Evolutionary conservation across 192 early-diverging fungal species (phyloP), one percentile per base, ranked within the genome.

Genomic region (Entomortierella lignicola): DNA sequence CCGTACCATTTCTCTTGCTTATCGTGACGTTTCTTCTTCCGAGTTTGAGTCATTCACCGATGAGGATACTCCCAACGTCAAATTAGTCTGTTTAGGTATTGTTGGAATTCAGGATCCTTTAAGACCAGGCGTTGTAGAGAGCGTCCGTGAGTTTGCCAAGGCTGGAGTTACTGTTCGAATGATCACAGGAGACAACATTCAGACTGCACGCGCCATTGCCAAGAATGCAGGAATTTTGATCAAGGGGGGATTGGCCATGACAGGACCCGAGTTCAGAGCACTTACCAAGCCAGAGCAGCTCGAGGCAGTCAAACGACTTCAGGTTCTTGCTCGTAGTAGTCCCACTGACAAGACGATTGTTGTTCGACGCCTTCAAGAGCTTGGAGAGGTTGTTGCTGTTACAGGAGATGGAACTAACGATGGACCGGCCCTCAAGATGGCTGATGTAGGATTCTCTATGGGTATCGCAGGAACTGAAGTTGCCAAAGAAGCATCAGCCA

Each of bases 361-460:
- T 62, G 93, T 96, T n/a, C 72, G 81, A 48, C 83, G 85, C 20
- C 86, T 97, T 37, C 88, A 91, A 82, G 84, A 89, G 66, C 69
- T 84, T 27, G 85, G 81, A 55, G 89, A 94, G 75, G 83, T 91
- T 34, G 91, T 92, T 30, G 90, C 86, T 12, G 90, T 93, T 77
- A 93, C 92, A 20, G 93, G 93, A 29, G 93, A 94, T 73, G 93
- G 93, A 60, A 93, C 93, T 43, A 94, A 94, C 81, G 93, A 94
- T 71, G 90, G 91, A 17, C 95, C 94, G 4, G 94, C 94, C 18
- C 87, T 97, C 29, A 94, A 94, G 82, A 81, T 89, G 70, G 92
- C 94, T 8, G 94, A 97, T 77, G 89, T 97, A 71, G 96, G 96
- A 26, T 95, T 97, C 81, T 89, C 89, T 63, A 97, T 96, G 96